phyloP scores from a whole-genome alignment of 202 grass and related monocot species.

The Digitaria exilis region DNA sequence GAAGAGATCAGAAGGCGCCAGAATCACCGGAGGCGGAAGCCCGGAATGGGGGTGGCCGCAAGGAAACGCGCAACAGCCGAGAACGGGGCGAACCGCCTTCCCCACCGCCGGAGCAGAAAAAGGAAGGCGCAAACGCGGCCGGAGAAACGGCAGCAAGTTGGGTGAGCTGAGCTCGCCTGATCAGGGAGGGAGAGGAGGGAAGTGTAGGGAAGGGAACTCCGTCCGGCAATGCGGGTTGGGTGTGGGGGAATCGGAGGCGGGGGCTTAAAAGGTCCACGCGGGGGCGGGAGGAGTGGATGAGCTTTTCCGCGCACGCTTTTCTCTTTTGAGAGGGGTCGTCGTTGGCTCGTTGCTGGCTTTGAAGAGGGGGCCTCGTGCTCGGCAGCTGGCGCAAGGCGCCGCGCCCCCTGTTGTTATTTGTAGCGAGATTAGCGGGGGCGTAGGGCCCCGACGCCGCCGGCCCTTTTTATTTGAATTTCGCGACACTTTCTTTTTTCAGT shows the following conservation, averaged over 20 bases:
- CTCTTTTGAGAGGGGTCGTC: background rate
- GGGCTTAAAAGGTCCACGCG: constrained; percentile 47
- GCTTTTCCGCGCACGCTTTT: constrained; percentile 36
- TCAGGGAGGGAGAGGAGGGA: background rate
- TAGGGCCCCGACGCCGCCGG: background rate
- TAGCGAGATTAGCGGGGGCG: constrained; percentile 44
- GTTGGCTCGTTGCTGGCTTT: background rate
- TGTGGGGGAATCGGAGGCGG: constrained; percentile 24
- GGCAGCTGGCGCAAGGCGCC: constrained; percentile 9
- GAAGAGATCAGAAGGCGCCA: background rate
- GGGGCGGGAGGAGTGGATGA: constrained; percentile 39
- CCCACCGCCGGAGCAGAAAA: background rate
- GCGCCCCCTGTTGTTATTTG: background rate
- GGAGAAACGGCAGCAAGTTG: background rate
- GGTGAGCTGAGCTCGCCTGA: background rate
- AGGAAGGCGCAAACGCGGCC: background rate
- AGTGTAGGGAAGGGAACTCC: too few relatives aligned
- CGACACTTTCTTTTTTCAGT: too few relatives aligned
- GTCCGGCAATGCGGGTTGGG: background rate
- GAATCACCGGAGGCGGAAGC: background rate
- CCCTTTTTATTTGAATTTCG: background rate
- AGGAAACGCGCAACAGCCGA: background rate
- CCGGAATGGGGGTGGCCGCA: background rate
- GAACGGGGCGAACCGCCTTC: background rate
- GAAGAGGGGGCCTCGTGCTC: too few relatives aligned